Percentiles rank a stretch among this genome's conserved stretches.
phyloP scores from a whole-genome alignment of 2,329 filamentous ascomycete species.

The Cadophora gregata region DNA sequence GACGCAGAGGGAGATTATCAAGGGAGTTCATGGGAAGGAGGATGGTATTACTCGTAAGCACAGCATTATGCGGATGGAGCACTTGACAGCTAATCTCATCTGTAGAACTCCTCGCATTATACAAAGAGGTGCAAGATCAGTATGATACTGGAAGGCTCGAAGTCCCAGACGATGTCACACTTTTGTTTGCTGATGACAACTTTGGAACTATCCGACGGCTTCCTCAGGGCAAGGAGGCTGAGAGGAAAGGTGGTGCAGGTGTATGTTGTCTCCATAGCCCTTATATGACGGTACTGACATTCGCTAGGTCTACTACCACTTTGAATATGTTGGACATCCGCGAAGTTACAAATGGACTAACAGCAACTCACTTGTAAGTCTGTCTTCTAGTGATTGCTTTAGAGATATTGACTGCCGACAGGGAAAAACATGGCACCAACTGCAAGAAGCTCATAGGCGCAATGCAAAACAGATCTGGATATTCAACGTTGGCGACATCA shows the following conservation, averaged over 20 bases:
- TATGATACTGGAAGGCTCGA: conserved; percentile 65
- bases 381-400: not conserved
- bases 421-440: conserved; percentile 68
- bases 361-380: conserved; percentile 59
- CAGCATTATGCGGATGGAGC: not conserved
- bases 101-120: conserved; percentile 73
- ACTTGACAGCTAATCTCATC: not conserved
- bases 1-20: conserved; percentile 63
- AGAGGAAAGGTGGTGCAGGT: conserved; percentile 63
- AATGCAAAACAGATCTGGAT: conserved; percentile 60
- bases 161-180: conserved; percentile 68
- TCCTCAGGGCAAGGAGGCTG: conserved; percentile 61
- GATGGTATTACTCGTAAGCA: conserved; percentile 50
- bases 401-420: conserved; percentile 24
- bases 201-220: conserved; percentile 68
- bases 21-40: conserved; percentile 56
- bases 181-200: conserved; percentile 73
- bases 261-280: conserved; percentile 49
- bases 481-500: conserved; percentile 66
- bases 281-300: conserved; percentile 32
- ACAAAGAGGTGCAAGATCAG: conserved; percentile 76
- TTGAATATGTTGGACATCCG: conserved; percentile 56
- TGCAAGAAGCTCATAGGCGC: conserved; percentile 62
- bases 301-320: conserved; percentile 61
- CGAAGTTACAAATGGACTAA: conserved; percentile 64